Evolutionary conservation across 306 rosid genomes (phyloP).

Genomic region (Carpinus viminea): DNA sequence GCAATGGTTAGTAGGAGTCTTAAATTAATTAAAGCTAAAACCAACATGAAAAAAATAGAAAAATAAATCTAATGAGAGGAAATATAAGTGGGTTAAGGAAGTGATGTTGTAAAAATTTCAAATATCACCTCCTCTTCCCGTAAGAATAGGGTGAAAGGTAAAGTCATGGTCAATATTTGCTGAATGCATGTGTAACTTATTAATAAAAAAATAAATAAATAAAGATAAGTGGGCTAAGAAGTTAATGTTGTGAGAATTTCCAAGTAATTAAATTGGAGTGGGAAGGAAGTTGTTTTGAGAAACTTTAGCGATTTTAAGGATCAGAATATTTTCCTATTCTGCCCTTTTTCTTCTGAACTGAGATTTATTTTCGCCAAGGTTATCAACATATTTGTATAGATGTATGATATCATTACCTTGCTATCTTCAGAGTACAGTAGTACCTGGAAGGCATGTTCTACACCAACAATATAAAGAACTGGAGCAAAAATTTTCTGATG

Average conservation of each 20-base stretch:
- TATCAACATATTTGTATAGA: background rate
- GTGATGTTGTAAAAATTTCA: background rate
- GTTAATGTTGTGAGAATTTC: background rate
- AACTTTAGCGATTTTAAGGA: background rate
- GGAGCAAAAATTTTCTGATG: slow-evolving; percentile 74
- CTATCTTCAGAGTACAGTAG: slow-evolving; percentile 67
- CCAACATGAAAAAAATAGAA: background rate
- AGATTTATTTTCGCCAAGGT: background rate
- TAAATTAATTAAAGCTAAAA: background rate
- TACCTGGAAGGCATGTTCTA: slow-evolving; percentile 86
- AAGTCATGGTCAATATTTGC: too few species aligned
- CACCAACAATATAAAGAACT: slow-evolving; percentile 62
- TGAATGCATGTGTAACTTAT: too few species aligned
- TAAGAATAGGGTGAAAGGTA: too few species aligned
- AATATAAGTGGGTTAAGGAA: background rate
- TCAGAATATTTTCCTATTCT: background rate
- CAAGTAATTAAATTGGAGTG: background rate
- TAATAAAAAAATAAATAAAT: too few species aligned
- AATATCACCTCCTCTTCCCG: too few species aligned
- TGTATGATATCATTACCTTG: slow-evolving; percentile 28
- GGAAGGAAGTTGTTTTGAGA: background rate
- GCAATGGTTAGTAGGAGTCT: background rate
- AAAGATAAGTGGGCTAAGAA: background rate
- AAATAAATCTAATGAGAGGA: background rate
- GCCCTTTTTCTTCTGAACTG: background rate